Conservation (phyloP, 2,329 filamentous ascomycete species). For the Cordyceps cateniannulata region DNA sequence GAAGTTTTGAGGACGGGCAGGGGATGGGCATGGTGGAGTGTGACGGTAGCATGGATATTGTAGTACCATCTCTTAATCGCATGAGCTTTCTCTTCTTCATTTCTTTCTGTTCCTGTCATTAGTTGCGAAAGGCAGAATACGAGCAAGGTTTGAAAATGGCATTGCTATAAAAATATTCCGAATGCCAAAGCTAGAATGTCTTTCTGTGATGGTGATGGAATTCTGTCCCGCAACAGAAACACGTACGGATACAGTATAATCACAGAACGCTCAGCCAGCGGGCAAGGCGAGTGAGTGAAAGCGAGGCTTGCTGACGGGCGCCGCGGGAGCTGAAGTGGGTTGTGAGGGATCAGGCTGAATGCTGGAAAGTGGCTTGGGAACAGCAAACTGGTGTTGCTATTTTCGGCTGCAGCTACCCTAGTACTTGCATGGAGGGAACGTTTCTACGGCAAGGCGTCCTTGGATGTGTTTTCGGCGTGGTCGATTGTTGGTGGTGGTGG, state of each 20-base stretch:
- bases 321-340: neutral
- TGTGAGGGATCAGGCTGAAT: neutral
- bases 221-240: too few species aligned
- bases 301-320: neutral
- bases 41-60: neutral
- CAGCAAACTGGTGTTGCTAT: too few species aligned
- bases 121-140: neutral
- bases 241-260: too few species aligned
- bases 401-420: too few species aligned
- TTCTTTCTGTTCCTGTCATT: neutral
- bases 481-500: too few species aligned
- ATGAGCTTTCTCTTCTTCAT: neutral
- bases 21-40: neutral
- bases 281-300: neutral
- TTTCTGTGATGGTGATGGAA: too few species aligned
- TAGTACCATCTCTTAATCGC: neutral
- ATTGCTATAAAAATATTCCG: too few species aligned
- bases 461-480: too few species aligned
- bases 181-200: too few species aligned
- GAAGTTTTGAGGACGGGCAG: constrained; percentile 42
- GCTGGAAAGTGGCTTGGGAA: neutral
- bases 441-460: too few species aligned
- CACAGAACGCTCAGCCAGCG: neutral
- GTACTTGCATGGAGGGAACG: too few species aligned
- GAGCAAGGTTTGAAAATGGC: too few species aligned